Evolutionary conservation across 257 asterid species (phyloP), one percentile per base, ranked within the genome.

Genomic region (Voacanga thouarsii): DNA sequence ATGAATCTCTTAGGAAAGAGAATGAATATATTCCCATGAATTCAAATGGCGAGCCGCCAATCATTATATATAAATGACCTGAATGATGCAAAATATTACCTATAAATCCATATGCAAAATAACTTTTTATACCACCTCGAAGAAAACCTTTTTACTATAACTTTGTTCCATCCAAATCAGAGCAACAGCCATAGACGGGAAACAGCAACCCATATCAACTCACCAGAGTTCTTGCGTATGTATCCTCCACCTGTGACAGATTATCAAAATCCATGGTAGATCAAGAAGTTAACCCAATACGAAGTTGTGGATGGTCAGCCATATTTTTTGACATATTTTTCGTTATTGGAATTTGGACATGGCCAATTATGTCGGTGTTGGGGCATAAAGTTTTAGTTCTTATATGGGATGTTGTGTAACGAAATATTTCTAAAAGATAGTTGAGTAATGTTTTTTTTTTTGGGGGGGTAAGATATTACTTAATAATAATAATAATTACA

Each of bases 361-460:
- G 89, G 87, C 89, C 0, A 84, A 65, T 23, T 86, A 79, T 43
- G 49, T 84, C n/a, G 0, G 86, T 81, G 10, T 51, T n/a, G 12
- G 89, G 90, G 5, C 83, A 82, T 11, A 85, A 60, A 76, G 81
- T 84, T 10, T 41, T 57, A 0, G 89, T 88, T 28, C 59, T 64
- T 7, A 11, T 90, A 69, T 90, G 96, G 91, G 97, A 92, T 77
- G 73, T 87, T 5, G 89, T 88, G 0, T 82, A 85, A 15, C 83
- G 76, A 4, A 81, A 47, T 6, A 61, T 56, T 18, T 87, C 88
- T 0, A 89, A 69, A 71, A 82, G 60, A 19, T 87, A 86, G 14
- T 83, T 83, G 1, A 55, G 64, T 33, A 81, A 80, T 7, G n/a
- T 19, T 0, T n/a, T n/a, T n/a, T 86, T 65, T 79, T 79, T 90